Conservation (phyloP, 805 yeast genomes). For the Ascoidea tarda region DNA sequence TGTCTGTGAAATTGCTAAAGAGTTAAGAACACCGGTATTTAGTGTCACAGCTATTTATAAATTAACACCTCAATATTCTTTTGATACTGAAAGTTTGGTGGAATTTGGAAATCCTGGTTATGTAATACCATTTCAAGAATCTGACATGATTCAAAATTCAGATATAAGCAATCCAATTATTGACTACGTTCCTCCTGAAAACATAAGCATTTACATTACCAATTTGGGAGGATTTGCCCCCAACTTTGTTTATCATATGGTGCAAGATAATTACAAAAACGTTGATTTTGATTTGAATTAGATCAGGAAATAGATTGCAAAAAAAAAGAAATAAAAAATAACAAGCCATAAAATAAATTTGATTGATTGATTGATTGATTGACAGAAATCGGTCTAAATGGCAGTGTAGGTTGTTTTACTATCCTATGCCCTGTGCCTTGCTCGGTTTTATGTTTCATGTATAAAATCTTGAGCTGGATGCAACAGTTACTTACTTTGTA, state of each 20-base stretch:
- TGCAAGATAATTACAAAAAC: conserved; percentile 80
- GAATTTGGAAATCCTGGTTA: conserved; percentile 93
- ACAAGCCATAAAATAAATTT: conserved; percentile 6
- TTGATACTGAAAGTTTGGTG: conserved; percentile 66
- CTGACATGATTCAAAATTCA: conserved; percentile 53
- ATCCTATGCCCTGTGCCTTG: conserved; percentile 43
- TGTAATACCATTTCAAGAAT: conserved; percentile 65
- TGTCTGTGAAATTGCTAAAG: conserved; percentile 92
- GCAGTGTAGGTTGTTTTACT: conserved; percentile 3
- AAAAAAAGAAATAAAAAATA: conserved; percentile 78
- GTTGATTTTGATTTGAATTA: conserved; percentile 73
- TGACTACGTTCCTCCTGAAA: conserved; percentile 89
- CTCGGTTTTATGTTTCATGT: conserved; percentile 29
- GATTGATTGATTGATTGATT: background rate
- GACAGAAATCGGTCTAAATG: conserved; percentile 4
- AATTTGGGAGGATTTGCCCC: conserved; percentile 97
- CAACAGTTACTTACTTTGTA: conserved; percentile 5
- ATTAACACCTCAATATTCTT: conserved; percentile 85
- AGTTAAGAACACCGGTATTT: conserved; percentile 90
- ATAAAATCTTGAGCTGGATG: conserved; percentile 52
- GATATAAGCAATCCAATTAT: conserved; percentile 78
- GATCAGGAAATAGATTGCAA: conserved; percentile 93
- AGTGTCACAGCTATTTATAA: conserved; percentile 92
- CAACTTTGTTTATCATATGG: conserved; percentile 84
- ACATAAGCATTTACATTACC: conserved; percentile 86